A percentile compares a stretch with the other conserved stretches of the same genome.
phyloP scores from a whole-genome alignment of 2,329 filamentous ascomycete species.

The Scytalidium sp. region DNA sequence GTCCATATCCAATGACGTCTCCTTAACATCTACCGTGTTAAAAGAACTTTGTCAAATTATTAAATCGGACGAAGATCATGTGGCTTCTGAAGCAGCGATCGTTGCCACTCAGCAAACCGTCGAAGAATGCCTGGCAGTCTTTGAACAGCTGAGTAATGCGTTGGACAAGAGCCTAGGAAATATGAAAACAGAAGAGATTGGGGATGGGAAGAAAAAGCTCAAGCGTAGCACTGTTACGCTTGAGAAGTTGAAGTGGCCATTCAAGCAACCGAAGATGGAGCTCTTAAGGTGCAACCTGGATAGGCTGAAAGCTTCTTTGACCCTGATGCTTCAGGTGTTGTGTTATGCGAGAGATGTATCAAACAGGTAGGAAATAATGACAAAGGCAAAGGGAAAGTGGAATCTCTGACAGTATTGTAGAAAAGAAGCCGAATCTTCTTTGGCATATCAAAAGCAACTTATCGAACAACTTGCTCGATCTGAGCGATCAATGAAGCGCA shows the following conservation, averaged over 20 bases:
- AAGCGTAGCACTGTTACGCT: slow-evolving; percentile 3
- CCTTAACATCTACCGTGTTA: slow-evolving; percentile 11
- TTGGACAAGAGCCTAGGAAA: slow-evolving; percentile 9
- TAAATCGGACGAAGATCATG: slow-evolving; percentile 5
- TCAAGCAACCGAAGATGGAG: slow-evolving; percentile 14
- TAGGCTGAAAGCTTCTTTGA: slow-evolving; percentile 11
- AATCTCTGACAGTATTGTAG: background rate
- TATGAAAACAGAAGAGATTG: slow-evolving; percentile 1
- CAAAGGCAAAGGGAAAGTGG: background rate
- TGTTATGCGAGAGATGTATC: slow-evolving; percentile 11
- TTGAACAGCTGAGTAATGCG: slow-evolving; percentile 8
- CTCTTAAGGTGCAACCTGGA: slow-evolving; percentile 10
- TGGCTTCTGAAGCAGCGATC: slow-evolving; percentile 7
- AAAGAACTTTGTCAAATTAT: slow-evolving; percentile 10
- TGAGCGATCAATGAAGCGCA: slow-evolving; percentile 5
- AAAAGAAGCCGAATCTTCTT: slow-evolving; percentile 6
- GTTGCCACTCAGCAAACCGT: slow-evolving; percentile 10
- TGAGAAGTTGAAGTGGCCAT: slow-evolving; percentile 11
- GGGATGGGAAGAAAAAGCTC: too few relatives aligned
- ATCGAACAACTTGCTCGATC: slow-evolving; percentile 12
- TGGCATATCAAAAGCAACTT: slow-evolving; percentile 8
- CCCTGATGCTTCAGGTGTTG: slow-evolving; percentile 10
- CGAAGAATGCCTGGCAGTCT: slow-evolving; percentile 9
- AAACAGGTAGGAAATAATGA: slow-evolving; percentile 1
- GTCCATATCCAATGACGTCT: slow-evolving; percentile 10